Evolutionary conservation across 176 grass and related monocot genomes (phyloP).

Genomic region (Oropetium thomaeum): DNA sequence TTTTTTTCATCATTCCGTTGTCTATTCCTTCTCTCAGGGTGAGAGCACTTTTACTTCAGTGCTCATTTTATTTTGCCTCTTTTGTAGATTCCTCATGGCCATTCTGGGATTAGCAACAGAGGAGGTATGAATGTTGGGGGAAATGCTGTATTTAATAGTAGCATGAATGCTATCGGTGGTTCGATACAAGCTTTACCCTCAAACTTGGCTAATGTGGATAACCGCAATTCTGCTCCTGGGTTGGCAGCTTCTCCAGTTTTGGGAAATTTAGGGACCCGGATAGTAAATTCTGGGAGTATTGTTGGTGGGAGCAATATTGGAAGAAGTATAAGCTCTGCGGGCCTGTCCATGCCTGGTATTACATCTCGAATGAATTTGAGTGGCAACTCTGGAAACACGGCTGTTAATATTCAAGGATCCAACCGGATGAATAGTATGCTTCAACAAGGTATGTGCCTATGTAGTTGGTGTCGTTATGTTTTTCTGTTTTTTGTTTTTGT

Average conservation of each 20-base stretch:
- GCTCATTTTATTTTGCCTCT: conserved; percentile 8
- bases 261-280: conserved; percentile 64
- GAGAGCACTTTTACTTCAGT: conserved; percentile 6
- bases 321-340: conserved; percentile 76
- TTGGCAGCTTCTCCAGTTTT: conserved; percentile 71
- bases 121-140: conserved; percentile 74
- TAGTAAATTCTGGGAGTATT: conserved; percentile 69
- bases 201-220: conserved; percentile 63
- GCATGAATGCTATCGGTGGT: conserved; percentile 73
- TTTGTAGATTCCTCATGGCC: conserved; percentile 80
- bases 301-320: conserved; percentile 62
- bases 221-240: conserved; percentile 62
- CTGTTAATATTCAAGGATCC: conserved; percentile 71
- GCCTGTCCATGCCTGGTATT: conserved; percentile 62
- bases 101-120: conserved; percentile 70
- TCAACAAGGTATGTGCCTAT: conserved; percentile 61
- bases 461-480: background rate
- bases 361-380: conserved; percentile 71
- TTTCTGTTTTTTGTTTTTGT: background rate
- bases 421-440: conserved; percentile 64
- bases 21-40: background rate
- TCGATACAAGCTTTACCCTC: conserved; percentile 71
- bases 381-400: conserved; percentile 62
- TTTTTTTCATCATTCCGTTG: conserved; percentile 8
- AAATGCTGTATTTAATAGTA: conserved; percentile 65